Evolutionary conservation across 148 eudicot genomes (phyloP).

Genomic region (Chenopodium berlandieri): DNA sequence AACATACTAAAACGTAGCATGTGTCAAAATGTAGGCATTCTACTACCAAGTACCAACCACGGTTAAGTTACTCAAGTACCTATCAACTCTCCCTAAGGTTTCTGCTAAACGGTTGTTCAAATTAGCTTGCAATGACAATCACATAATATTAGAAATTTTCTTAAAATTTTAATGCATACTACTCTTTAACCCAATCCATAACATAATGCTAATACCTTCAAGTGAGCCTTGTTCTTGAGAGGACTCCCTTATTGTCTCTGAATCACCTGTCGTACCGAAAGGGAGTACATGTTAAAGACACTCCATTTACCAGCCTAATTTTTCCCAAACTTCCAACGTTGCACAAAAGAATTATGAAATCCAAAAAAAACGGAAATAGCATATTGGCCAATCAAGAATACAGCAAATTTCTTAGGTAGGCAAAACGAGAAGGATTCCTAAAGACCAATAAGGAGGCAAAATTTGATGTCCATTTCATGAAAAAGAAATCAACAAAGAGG

Average conservation of each 20-base stretch:
- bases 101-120: not conserved
- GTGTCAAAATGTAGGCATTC: not conserved
- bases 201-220: constrained; percentile 22
- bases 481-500: not conserved
- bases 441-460: not conserved
- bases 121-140: not conserved
- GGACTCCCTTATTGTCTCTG: constrained; percentile 25
- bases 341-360: not conserved
- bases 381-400: not conserved
- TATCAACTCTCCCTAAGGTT: not conserved
- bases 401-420: not conserved
- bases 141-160: not conserved
- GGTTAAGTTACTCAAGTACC: not conserved
- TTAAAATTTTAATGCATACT: not conserved
- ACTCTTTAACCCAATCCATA: constrained; percentile 5
- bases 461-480: not conserved
- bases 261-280: constrained; percentile 27
- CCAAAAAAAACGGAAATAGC: not conserved
- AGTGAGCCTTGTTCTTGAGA: constrained; percentile 27
- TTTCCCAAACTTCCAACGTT: not conserved
- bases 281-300: constrained; percentile 15
- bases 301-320: constrained; percentile 2
- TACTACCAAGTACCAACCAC: not conserved
- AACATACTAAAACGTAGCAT: not conserved
- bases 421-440: not conserved